phyloP scores from a whole-genome alignment of 83 land plant species.

The Thuja plicata region DNA sequence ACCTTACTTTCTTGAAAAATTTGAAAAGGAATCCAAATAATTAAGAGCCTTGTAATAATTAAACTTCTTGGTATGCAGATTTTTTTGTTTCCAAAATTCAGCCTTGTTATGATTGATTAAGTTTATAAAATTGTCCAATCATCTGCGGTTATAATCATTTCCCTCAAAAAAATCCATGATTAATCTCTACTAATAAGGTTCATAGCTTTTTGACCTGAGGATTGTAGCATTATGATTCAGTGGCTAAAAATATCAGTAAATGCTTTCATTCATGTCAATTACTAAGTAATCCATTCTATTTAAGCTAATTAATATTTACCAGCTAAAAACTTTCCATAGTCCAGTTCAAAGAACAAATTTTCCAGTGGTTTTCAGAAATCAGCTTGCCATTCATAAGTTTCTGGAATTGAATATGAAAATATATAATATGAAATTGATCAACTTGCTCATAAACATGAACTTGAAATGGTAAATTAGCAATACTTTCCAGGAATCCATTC shows the following conservation, averaged over 20 bases:
- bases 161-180: background rate
- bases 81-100: background rate
- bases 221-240: background rate
- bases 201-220: background rate
- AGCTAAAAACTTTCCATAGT: background rate
- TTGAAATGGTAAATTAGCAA: background rate
- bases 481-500: background rate
- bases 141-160: background rate
- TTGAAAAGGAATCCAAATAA: background rate
- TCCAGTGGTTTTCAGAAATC: background rate
- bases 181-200: background rate
- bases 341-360: background rate
- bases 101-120: background rate
- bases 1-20: background rate
- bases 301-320: background rate
- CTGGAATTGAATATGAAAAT: background rate
- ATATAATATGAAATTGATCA: background rate
- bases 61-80: background rate
- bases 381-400: background rate
- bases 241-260: background rate
- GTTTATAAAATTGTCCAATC: background rate
- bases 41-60: background rate
- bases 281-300: background rate
- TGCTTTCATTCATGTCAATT: background rate
- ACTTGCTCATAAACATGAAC: background rate